Percentiles rank a stretch among this genome's conserved stretches.
phyloP scores from a whole-genome alignment of 169 alveolate species.

The Theileria parva region DNA sequence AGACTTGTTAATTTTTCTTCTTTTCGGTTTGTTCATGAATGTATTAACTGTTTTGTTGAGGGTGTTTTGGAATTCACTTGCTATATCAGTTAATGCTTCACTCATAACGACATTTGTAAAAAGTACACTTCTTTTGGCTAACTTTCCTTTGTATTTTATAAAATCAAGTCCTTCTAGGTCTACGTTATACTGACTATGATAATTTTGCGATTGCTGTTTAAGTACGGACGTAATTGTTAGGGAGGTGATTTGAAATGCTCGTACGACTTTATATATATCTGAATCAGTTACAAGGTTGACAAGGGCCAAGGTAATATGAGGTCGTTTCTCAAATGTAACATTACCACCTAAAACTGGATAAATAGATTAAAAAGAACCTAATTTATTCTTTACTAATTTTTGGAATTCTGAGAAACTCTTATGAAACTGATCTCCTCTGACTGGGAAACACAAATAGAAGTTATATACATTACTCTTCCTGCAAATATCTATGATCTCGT shows the following conservation, averaged over 20 bases:
- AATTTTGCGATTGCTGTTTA: constrained; percentile 6
- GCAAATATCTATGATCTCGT: constrained; percentile 52
- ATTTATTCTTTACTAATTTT: neutral
- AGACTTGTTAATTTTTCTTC: neutral
- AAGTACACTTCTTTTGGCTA: constrained; percentile 51
- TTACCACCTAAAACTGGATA: constrained; percentile 26
- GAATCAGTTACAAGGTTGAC: constrained; percentile 61
- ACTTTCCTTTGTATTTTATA: constrained; percentile 48
- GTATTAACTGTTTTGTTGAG: constrained; percentile 45
- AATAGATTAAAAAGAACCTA: constrained; percentile 34
- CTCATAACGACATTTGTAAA: constrained; percentile 35
- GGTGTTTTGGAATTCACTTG: constrained; percentile 47
- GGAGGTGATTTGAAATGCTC: constrained; percentile 51
- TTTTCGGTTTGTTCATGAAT: neutral
- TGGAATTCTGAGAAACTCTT: constrained; percentile 30
- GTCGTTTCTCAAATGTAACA: constrained; percentile 39
- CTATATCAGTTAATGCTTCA: constrained; percentile 47
- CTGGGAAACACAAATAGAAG: constrained; percentile 65
- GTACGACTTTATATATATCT: constrained; percentile 49
- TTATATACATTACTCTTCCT: constrained; percentile 59
- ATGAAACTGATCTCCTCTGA: constrained; percentile 56
- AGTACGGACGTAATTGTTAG: constrained; percentile 41
- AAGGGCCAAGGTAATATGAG: constrained; percentile 62
- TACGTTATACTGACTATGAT: constrained; percentile 16
- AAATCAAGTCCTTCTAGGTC: constrained; percentile 39